phyloP scores from a whole-genome alignment of 2,329 filamentous ascomycete genomes.

The Phoma herbarum region DNA sequence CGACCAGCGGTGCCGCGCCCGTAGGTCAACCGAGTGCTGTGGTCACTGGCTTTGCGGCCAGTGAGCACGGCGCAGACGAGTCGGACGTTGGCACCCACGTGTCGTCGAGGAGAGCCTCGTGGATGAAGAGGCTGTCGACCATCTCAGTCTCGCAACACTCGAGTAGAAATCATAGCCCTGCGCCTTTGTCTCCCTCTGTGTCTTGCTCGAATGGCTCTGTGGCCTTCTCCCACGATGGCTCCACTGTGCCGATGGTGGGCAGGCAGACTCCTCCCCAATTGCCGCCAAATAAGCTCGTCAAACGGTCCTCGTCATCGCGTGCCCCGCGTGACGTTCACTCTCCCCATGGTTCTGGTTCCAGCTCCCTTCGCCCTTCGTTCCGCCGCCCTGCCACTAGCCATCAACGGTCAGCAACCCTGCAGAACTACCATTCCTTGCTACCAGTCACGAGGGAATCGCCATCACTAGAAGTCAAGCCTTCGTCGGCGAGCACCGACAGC shows the following conservation, averaged over 20 bases:
- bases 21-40: slow-evolving; percentile 30
- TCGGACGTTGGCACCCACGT: slow-evolving; percentile 33
- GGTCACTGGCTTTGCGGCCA: slow-evolving; percentile 32
- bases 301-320: slow-evolving; percentile 70
- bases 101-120: slow-evolving; percentile 63
- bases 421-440: slow-evolving; percentile 58
- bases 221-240: slow-evolving; percentile 59
- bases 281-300: slow-evolving; percentile 79
- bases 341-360: slow-evolving; percentile 64
- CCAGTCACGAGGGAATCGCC: slow-evolving; percentile 40
- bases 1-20: slow-evolving; percentile 42
- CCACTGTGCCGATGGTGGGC: slow-evolving; percentile 69
- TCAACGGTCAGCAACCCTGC: slow-evolving; percentile 75
- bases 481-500: slow-evolving; percentile 33
- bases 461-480: slow-evolving; percentile 30
- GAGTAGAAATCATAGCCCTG: slow-evolving; percentile 70
- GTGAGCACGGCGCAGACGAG: slow-evolving; percentile 35
- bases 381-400: slow-evolving; percentile 81
- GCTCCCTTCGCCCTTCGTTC: slow-evolving; percentile 70
- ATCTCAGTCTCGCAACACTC: slow-evolving; percentile 71
- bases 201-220: slow-evolving; percentile 68
- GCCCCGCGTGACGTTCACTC: slow-evolving; percentile 54
- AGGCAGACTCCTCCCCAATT: slow-evolving; percentile 52
- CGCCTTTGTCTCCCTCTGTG: slow-evolving; percentile 71
- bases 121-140: slow-evolving; percentile 75